Percentiles rank a stretch among this genome's conserved stretches.
phyloP scores from a whole-genome alignment of 345 rosid species.

The Gossypioides kirkii region DNA sequence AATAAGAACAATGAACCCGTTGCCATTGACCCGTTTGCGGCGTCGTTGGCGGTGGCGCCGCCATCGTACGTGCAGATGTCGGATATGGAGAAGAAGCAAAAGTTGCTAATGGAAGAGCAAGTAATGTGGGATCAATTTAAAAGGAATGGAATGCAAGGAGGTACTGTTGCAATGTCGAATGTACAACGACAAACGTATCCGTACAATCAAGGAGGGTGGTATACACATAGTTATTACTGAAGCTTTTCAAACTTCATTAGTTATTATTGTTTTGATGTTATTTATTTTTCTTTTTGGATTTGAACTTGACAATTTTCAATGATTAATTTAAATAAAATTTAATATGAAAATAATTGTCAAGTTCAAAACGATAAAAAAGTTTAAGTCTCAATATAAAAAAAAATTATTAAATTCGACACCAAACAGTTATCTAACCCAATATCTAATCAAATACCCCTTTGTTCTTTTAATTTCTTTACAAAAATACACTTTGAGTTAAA shows the following conservation, averaged over 20 bases:
- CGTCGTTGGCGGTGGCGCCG: constrained; percentile 38
- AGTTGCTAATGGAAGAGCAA: constrained; percentile 49
- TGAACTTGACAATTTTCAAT: too few relatives aligned
- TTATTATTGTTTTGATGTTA: not conserved
- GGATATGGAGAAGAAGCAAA: constrained; percentile 59
- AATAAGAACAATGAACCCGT: not conserved
- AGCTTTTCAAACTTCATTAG: not conserved
- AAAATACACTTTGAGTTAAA: too few relatives aligned
- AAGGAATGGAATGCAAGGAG: constrained; percentile 50
- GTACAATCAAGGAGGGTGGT: constrained; percentile 31
- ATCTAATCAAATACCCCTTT: too few relatives aligned
- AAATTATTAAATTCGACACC: too few relatives aligned
- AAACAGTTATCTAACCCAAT: too few relatives aligned
- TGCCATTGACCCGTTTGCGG: constrained; percentile 49
- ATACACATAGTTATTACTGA: constrained; percentile 18
- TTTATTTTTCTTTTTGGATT: too few relatives aligned
- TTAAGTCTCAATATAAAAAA: too few relatives aligned
- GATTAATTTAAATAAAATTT: too few relatives aligned
- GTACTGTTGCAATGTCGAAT: constrained; percentile 22
- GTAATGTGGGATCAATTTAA: constrained; percentile 52
- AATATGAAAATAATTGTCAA: too few relatives aligned
- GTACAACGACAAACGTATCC: constrained; percentile 23
- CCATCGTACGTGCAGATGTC: constrained; percentile 61
- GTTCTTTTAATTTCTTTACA: too few relatives aligned
- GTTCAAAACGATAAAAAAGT: too few relatives aligned